Conservation (phyloP, 2,329 filamentous ascomycete species). For the Monosporascus sp. region DNA sequence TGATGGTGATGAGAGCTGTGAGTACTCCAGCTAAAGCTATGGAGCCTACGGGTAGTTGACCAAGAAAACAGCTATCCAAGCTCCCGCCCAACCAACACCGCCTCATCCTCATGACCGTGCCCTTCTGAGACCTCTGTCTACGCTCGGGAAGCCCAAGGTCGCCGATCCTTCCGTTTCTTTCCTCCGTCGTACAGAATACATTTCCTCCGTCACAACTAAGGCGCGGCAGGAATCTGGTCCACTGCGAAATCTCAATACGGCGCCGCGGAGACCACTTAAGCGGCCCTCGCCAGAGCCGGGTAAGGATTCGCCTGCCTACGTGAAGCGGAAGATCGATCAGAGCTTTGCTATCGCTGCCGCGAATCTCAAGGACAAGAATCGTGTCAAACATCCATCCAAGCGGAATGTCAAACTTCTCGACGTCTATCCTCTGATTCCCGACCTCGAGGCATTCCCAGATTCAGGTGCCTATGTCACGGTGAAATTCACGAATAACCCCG, state of each 20-base stretch:
- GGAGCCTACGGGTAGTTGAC: conserved; percentile 7
- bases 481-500: conserved; percentile 64
- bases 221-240: conserved; percentile 45
- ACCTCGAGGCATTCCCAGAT: conserved; percentile 65
- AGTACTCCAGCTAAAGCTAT: conserved; percentile 22
- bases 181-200: conserved; percentile 93
- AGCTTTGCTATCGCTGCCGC: conserved; percentile 52
- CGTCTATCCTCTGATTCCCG: conserved; percentile 57
- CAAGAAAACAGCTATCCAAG: conserved; percentile 66
- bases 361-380: conserved; percentile 48
- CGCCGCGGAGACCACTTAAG: conserved; percentile 37
- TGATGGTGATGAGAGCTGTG: conserved; percentile 91
- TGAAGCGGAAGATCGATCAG: conserved; percentile 63
- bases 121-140: conserved; percentile 76
- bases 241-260: conserved; percentile 45
- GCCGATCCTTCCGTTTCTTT: conserved; percentile 81
- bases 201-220: conserved; percentile 58
- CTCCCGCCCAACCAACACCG: conserved; percentile 63
- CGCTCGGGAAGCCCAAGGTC: conserved; percentile 77
- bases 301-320: conserved; percentile 59
- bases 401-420: conserved; percentile 54
- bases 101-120: conserved; percentile 80
- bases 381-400: conserved; percentile 55
- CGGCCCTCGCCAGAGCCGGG: conserved; percentile 54
- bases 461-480: conserved; percentile 64